Conservation (phyloP, 2,329 filamentous ascomycete species). For the Venturia pyrina region DNA sequence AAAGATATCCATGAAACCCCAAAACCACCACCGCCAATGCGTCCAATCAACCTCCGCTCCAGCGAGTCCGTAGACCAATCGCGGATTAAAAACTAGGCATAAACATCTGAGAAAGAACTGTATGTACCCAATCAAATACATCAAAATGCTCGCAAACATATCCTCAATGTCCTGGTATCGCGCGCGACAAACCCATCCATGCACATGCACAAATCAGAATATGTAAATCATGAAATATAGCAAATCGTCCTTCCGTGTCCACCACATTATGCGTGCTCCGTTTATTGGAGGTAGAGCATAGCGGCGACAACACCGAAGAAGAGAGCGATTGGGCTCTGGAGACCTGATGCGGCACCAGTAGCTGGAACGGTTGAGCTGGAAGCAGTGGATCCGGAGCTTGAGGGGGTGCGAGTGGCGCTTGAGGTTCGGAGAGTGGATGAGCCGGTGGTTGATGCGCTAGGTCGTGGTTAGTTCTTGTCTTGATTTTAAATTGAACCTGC, state of each 20-base stretch:
- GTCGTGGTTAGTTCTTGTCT: neutral
- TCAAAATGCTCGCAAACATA: neutral
- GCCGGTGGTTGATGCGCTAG: constrained; percentile 2
- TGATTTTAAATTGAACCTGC: constrained; percentile 6
- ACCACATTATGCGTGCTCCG: neutral
- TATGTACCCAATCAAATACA: neutral
- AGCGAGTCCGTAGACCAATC: neutral
- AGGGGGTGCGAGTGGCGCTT: neutral
- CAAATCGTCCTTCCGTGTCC: neutral
- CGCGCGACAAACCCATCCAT: neutral
- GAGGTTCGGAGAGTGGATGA: neutral
- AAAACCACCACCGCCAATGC: neutral
- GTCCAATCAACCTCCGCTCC: neutral
- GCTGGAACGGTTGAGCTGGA: constrained; percentile 5
- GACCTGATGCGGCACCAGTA: constrained; percentile 3
- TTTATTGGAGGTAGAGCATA: constrained; percentile 14
- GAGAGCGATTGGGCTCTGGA: constrained; percentile 14
- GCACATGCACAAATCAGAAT: neutral
- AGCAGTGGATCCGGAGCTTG: neutral
- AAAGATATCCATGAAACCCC: neutral
- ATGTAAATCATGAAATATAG: neutral
- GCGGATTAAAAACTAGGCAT: constrained; percentile 3
- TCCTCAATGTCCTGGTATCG: neutral
- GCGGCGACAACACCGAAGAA: constrained; percentile 13
- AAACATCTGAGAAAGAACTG: neutral